Conservation (phyloP, 2,329 filamentous ascomycete species). For the Bipolaris sorokiniana region DNA sequence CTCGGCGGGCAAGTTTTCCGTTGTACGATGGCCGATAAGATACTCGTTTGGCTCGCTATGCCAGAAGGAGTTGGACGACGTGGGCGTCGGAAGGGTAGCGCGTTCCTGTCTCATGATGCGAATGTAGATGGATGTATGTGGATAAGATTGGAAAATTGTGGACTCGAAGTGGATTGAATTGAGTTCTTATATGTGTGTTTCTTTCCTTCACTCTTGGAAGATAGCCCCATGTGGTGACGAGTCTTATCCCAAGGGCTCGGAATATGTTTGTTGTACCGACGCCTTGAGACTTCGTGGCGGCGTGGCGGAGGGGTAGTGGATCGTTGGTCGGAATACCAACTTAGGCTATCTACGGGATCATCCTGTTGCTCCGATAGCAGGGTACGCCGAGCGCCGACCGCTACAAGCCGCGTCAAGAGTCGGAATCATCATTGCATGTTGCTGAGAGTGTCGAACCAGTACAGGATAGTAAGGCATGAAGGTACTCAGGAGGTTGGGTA, state of each 20-base stretch:
- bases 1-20: slow-evolving; percentile 63
- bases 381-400: not conserved
- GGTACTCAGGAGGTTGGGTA: slow-evolving; percentile 20
- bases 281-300: slow-evolving; percentile 1
- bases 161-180: not conserved
- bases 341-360: slow-evolving; percentile 11
- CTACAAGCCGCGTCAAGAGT: not conserved
- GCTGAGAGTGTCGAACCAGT: slow-evolving; percentile 1
- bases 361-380: slow-evolving; percentile 19
- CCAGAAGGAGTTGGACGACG: slow-evolving; percentile 74
- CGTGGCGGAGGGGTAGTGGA: slow-evolving; percentile 22
- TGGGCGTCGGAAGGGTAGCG: slow-evolving; percentile 62
- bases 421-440: not conserved
- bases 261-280: slow-evolving; percentile 11
- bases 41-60: slow-evolving; percentile 69
- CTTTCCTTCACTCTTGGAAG: not conserved
- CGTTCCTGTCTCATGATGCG: slow-evolving; percentile 43
- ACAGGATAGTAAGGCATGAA: slow-evolving; percentile 23
- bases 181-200: slow-evolving; percentile 5
- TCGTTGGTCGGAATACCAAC: slow-evolving; percentile 17
- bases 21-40: slow-evolving; percentile 72
- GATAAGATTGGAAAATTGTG: not conserved
- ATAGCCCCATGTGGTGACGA: slow-evolving; percentile 8
- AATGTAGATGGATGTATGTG: not conserved
- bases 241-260: slow-evolving; percentile 1